Percentiles rank a stretch among this genome's conserved stretches.
Conservation (phyloP, 1,284 basidiomycete species). For the Sporisorium scitamineum region DNA sequence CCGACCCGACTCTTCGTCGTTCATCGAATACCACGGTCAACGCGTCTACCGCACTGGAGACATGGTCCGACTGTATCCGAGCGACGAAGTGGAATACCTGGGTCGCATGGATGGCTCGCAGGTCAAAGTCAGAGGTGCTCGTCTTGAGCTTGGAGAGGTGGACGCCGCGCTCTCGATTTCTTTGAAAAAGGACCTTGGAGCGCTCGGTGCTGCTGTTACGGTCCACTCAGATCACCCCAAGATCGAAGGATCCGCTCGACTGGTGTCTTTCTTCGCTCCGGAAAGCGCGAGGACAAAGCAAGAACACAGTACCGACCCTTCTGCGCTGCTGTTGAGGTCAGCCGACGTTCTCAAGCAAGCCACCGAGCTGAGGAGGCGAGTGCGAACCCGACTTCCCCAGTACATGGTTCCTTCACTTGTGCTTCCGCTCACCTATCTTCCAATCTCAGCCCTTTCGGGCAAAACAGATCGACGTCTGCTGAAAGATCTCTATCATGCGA, state of each 20-base stretch:
- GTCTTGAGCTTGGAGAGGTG: constrained; percentile 65
- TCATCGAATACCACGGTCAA: constrained; percentile 34
- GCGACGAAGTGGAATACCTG: constrained; percentile 60
- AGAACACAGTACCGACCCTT: constrained; percentile 3
- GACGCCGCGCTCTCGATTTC: constrained; percentile 37
- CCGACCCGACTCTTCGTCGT: constrained; percentile 40
- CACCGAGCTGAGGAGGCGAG: constrained; percentile 16
- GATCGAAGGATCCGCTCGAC: constrained; percentile 36
- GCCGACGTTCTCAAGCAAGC: constrained; percentile 16
- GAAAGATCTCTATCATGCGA: constrained; percentile 32
- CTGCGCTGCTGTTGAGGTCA: constrained; percentile 6
- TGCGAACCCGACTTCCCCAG: constrained; percentile 48
- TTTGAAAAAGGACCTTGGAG: constrained; percentile 11
- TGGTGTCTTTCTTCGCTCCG: constrained; percentile 51
- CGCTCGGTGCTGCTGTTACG: constrained; percentile 37
- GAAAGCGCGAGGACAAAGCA: constrained; percentile 20
- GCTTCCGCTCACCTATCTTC: constrained; percentile 48
- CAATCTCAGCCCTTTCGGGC: constrained; percentile 59
- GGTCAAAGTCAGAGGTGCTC: constrained; percentile 65
- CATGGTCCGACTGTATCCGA: constrained; percentile 55
- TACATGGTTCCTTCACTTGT: constrained; percentile 64
- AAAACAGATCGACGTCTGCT: constrained; percentile 56
- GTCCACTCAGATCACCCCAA: constrained; percentile 47
- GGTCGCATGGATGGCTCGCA: constrained; percentile 61
- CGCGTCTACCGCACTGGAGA: constrained; percentile 65